A percentile compares a stretch with the other conserved stretches of the same genome.
These are phyloP conservation scores for Pseudopyrenochaeta lycopersici DNA, from an alignment of 2,329 filamentous ascomycete genomes.

Conservation along the genomic window DNA sequence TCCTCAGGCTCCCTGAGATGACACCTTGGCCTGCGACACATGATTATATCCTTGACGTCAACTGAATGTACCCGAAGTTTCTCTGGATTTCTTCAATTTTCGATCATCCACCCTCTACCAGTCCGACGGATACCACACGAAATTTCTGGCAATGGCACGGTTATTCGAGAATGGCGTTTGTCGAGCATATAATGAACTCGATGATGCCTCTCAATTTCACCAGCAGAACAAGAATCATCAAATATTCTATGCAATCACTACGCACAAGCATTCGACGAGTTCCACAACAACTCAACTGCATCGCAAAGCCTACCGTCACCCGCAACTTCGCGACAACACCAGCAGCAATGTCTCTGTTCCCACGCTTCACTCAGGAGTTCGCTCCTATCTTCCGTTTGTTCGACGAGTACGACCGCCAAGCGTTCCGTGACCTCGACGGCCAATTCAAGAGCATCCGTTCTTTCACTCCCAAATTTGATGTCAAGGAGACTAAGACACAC, in stretches of 20 bases:
- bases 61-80: no score
- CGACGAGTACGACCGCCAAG: constrained; percentile 56
- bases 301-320: constrained; percentile 34
- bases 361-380: constrained; percentile 51
- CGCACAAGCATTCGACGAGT: constrained; percentile 43
- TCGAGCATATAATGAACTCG: constrained; percentile 42
- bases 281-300: constrained; percentile 42
- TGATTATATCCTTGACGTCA: no score
- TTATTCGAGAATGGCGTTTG: no score
- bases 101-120: no score
- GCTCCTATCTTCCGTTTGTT: constrained; percentile 58
- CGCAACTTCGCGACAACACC: constrained; percentile 33
- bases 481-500: constrained; percentile 71
- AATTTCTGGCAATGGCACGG: no score
- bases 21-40: no score
- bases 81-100: no score
- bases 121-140: no score
- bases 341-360: constrained; percentile 53
- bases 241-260: constrained; percentile 48
- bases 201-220: constrained; percentile 12
- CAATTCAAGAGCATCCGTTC: constrained; percentile 52
- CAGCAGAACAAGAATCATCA: constrained; percentile 41
- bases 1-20: no score
- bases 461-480: constrained; percentile 81
- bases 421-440: constrained; percentile 37